Conservation (phyloP, 495 filamentous ascomycete species). For the Xylaria telfairii region DNA sequence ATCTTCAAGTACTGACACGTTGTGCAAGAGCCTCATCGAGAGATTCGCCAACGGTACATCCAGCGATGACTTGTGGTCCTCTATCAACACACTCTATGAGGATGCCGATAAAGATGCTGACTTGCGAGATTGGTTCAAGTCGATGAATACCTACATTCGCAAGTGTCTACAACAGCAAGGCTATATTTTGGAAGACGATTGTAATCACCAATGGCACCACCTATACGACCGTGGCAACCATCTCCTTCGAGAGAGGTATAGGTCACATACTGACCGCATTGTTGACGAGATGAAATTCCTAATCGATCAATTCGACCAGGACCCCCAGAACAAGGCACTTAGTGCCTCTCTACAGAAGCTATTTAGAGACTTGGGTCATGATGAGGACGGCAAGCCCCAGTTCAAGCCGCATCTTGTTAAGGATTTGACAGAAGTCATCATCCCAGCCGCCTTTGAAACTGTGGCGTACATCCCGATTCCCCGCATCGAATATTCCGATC, state of each 20-base stretch:
- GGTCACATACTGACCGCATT: conserved; percentile 83
- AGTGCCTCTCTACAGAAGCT: conserved; percentile 77
- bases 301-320: conserved; percentile 84
- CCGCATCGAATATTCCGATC: conserved; percentile 90
- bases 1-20: conserved; percentile 53
- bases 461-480: conserved; percentile 92
- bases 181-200: conserved; percentile 84
- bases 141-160: conserved; percentile 76
- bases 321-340: conserved; percentile 84
- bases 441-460: conserved; percentile 85
- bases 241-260: conserved; percentile 88
- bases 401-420: conserved; percentile 94
- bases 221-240: conserved; percentile 88
- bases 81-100: conserved; percentile 86
- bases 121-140: conserved; percentile 87
- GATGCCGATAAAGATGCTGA: conserved; percentile 91
- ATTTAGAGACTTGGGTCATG: conserved; percentile 83
- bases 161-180: conserved; percentile 87
- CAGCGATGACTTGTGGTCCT: conserved; percentile 80
- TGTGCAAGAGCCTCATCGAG: conserved; percentile 80
- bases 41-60: conserved; percentile 96
- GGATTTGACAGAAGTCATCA: conserved; percentile 84
- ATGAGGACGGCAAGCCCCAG: conserved; percentile 75
- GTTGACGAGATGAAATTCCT: conserved; percentile 90
- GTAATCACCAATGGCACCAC: conserved; percentile 81